Percentiles rank a stretch among this genome's conserved stretches.
phyloP scores from a whole-genome alignment of 331 rosid genomes.

The Spiraea crenata region DNA sequence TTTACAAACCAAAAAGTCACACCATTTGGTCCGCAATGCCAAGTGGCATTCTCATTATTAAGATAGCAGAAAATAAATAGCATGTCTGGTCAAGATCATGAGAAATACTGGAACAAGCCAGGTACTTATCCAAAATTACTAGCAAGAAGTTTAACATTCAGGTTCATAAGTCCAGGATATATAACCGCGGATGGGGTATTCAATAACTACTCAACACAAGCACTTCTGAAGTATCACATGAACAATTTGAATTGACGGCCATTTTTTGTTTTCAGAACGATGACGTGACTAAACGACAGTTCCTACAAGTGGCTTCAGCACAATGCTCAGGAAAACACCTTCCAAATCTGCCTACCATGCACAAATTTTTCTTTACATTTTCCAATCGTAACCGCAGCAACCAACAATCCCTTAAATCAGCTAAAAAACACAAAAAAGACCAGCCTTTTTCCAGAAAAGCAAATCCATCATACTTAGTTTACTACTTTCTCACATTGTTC shows the following conservation, averaged over 20 bases:
- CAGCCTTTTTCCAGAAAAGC: background rate
- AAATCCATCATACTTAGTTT: background rate
- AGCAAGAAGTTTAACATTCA: background rate
- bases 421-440: background rate
- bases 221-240: background rate
- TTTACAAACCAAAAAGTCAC: background rate
- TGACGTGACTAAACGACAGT: background rate
- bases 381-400: constrained; percentile 1
- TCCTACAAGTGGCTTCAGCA: background rate
- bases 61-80: background rate
- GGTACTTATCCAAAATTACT: background rate
- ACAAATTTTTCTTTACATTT: background rate
- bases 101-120: background rate
- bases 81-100: constrained; percentile 1
- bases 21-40: background rate
- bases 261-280: background rate
- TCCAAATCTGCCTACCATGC: background rate
- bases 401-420: background rate
- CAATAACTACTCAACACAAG: constrained; percentile 3
- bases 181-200: background rate
- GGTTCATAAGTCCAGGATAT: background rate
- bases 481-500: constrained; percentile 27
- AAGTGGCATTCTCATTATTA: background rate
- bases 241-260: background rate
- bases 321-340: background rate